Conservation (phyloP, 164 flowering plant species). For the Sedum album region DNA sequence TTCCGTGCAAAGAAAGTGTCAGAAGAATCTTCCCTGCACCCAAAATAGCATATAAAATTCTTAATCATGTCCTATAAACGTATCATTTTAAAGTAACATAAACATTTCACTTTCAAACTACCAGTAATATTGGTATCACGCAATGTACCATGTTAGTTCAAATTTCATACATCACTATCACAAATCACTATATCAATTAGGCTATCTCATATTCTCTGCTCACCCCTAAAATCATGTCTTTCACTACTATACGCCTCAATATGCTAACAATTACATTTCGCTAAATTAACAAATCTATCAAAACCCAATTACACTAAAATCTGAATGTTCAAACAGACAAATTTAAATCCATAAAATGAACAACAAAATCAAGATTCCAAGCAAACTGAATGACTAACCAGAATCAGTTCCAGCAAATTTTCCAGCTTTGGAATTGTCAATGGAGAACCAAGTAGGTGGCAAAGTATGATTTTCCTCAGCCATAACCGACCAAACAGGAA, state of each 20-base stretch:
- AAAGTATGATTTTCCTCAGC: slow-evolving; percentile 39
- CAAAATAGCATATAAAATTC: background rate
- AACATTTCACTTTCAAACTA: too few relatives aligned
- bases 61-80: background rate
- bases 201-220: background rate
- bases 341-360: background rate
- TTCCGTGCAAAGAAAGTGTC: slow-evolving; percentile 45
- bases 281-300: background rate
- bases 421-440: slow-evolving; percentile 29
- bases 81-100: too few relatives aligned
- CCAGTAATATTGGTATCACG: background rate
- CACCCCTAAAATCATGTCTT: background rate
- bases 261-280: background rate
- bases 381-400: slow-evolving; percentile 31
- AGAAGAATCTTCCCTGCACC: slow-evolving; percentile 69
- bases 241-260: background rate
- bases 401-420: slow-evolving; percentile 26
- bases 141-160: background rate
- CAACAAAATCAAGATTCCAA: background rate
- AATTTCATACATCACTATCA: background rate
- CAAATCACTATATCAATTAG: background rate
- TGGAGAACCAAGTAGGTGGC: slow-evolving; percentile 74
- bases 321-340: background rate
- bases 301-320: background rate
- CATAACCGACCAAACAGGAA: slow-evolving; percentile 41